phyloP scores from a whole-genome alignment of 306 rosid species.

The Luffa acutangula region DNA sequence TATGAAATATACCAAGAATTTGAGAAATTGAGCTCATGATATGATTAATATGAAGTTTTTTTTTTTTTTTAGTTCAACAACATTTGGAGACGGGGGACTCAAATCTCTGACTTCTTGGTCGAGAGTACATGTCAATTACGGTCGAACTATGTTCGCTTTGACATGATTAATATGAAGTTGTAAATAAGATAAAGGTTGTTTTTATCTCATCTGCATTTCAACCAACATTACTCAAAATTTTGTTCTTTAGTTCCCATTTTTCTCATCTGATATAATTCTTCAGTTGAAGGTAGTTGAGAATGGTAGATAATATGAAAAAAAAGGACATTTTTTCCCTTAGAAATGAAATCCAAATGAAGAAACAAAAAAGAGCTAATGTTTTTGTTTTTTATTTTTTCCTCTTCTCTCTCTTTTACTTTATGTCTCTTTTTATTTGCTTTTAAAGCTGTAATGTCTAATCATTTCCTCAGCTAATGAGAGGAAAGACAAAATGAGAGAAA shows the following conservation, averaged over 20 bases:
- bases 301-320: background rate
- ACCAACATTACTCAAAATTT: background rate
- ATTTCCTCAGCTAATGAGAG: background rate
- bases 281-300: background rate
- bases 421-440: conserved; percentile 1
- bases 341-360: background rate
- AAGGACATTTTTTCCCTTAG: background rate
- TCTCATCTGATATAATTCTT: background rate
- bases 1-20: too few species aligned
- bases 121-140: too few species aligned
- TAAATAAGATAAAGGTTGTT: background rate
- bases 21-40: too few species aligned
- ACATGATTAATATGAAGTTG: background rate
- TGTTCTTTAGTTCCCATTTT: background rate
- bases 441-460: background rate
- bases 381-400: background rate
- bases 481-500: conserved; percentile 1
- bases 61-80: too few species aligned
- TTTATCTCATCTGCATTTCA: conserved; percentile 2
- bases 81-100: too few species aligned
- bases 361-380: background rate
- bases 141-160: too few species aligned
- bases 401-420: background rate
- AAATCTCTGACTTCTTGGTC: too few species aligned
- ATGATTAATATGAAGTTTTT: background rate